A percentile compares a stretch with the other conserved stretches of the same genome.
These are phyloP conservation scores for Penicillium taxi DNA, from an alignment of 495 filamentous ascomycete genomes.

Conservation along the genomic window DNA sequence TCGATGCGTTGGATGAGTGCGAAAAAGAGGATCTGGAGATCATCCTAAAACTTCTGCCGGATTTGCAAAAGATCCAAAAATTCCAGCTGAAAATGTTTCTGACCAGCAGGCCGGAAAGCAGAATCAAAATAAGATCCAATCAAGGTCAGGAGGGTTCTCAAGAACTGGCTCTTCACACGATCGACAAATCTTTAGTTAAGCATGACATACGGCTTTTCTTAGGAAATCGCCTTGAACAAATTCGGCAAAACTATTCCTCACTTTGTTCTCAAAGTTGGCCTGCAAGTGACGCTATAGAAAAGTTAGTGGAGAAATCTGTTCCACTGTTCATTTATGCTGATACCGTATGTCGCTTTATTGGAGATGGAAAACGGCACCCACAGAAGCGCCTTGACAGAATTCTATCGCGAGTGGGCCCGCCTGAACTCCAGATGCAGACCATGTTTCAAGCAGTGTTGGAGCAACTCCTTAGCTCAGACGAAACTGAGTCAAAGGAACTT, in stretches of 20 bases:
- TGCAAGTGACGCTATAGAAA: constrained; percentile 9
- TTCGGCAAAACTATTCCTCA: constrained; percentile 11
- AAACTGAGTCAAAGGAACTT: constrained; percentile 1
- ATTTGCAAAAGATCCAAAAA: constrained; percentile 7
- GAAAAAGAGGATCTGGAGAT: constrained; percentile 29
- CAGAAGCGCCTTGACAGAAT: constrained; percentile 7
- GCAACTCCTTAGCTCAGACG: constrained; percentile 13
- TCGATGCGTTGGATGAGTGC: constrained; percentile 51
- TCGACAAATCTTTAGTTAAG: constrained; percentile 15
- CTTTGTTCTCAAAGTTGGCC: constrained; percentile 36
- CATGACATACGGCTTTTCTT: constrained; percentile 25
- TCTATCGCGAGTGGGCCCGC: constrained; percentile 10
- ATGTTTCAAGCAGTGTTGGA: constrained; percentile 24
- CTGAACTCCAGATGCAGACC: constrained; percentile 13
- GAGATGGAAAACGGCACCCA: constrained; percentile 11
- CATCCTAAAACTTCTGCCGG: constrained; percentile 31
- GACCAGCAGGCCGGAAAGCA: constrained; percentile 41
- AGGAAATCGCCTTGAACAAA: constrained; percentile 14
- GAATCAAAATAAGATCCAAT: constrained; percentile 28
- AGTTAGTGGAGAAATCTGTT: constrained; percentile 16
- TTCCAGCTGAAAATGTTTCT: constrained; percentile 25
- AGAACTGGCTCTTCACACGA: constrained; percentile 21
- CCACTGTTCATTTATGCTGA: constrained; percentile 27
- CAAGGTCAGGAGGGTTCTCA: constrained; percentile 13
- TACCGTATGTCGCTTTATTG: constrained; percentile 23